phyloP scores from a whole-genome alignment of 768 basidiomycete genomes.

The Tulasnella sp. region DNA sequence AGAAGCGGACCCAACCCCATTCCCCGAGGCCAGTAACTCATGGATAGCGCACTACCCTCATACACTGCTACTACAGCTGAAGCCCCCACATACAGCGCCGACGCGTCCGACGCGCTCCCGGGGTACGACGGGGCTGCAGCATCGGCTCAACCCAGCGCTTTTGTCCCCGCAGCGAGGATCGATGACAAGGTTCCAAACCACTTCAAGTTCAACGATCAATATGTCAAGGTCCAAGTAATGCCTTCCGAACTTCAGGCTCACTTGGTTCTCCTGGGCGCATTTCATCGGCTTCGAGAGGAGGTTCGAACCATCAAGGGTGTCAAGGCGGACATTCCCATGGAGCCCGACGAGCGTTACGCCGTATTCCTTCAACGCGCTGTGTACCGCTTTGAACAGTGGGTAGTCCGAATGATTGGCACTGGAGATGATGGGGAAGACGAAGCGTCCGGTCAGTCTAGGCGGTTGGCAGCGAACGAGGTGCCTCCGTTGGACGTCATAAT shows the following conservation, averaged over 20 bases:
- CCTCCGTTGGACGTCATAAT: slow-evolving; percentile 15
- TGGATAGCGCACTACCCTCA: neutral
- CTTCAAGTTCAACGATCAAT: neutral
- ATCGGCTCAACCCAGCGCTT: neutral
- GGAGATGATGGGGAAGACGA: neutral
- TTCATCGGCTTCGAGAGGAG: slow-evolving; percentile 20
- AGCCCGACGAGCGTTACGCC: slow-evolving; percentile 19
- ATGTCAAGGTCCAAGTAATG: slow-evolving; percentile 19
- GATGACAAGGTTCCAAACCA: neutral
- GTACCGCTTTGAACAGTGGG: slow-evolving; percentile 27
- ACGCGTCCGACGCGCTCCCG: neutral
- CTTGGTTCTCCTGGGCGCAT: slow-evolving; percentile 27
- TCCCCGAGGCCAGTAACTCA: neutral
- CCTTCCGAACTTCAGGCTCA: slow-evolving; percentile 26
- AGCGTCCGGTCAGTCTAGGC: neutral
- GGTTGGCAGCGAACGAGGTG: neutral
- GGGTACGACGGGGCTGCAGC: neutral
- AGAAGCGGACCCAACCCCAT: neutral
- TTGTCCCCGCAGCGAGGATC: neutral
- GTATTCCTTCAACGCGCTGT: slow-evolving; percentile 25
- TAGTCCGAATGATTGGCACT: neutral
- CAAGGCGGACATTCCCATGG: neutral
- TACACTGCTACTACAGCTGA: neutral
- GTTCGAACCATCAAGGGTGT: neutral
- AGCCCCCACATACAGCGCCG: neutral